Percentiles rank a stretch among this genome's conserved stretches.
phyloP scores from a whole-genome alignment of 2,329 filamentous ascomycete genomes.

The Venturia effusa region DNA sequence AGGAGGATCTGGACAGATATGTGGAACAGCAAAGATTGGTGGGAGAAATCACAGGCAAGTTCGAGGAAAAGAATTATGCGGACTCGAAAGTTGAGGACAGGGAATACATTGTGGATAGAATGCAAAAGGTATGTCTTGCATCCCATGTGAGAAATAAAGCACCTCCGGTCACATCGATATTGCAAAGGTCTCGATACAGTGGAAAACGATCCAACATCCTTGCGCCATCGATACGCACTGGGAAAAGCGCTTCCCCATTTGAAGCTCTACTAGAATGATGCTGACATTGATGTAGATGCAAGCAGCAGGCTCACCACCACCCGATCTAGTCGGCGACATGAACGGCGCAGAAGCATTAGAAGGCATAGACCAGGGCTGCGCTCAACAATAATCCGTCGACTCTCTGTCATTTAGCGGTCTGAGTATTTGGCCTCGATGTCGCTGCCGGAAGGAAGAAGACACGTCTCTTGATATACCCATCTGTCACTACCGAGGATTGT shows the following conservation, averaged over 20 bases:
- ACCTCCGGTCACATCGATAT: background rate
- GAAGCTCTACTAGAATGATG: background rate
- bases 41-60: constrained; percentile 75
- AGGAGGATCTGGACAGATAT: constrained; percentile 69
- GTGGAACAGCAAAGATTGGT: constrained; percentile 71
- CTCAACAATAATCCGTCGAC: constrained; percentile 40
- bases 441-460: background rate
- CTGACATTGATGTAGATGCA: constrained; percentile 66
- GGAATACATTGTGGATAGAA: constrained; percentile 90
- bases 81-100: constrained; percentile 73
- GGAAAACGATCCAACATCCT: background rate
- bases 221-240: background rate
- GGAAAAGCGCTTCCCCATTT: background rate
- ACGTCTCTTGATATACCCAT: background rate
- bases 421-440: background rate
- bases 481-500: background rate
- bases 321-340: constrained; percentile 86
- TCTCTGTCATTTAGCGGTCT: background rate
- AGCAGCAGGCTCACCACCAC: constrained; percentile 79
- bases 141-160: background rate
- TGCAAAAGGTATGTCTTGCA: constrained; percentile 68
- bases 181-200: no score
- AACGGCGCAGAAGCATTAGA: constrained; percentile 57
- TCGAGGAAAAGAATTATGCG: constrained; percentile 70
- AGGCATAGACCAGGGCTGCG: constrained; percentile 49